phyloP scores from a whole-genome alignment of 805 yeast species.

The Candida peoriensis region DNA sequence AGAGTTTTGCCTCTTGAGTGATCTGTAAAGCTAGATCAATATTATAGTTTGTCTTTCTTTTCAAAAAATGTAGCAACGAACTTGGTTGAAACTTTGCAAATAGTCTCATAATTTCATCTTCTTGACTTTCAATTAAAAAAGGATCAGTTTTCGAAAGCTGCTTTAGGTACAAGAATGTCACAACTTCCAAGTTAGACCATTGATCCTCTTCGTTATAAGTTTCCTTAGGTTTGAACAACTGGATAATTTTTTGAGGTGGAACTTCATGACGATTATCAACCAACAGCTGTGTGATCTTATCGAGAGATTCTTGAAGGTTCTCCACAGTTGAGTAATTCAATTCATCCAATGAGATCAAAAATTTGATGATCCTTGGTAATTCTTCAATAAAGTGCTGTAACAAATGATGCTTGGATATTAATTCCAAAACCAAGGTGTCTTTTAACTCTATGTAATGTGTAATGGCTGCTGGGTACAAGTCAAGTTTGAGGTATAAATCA shows the following conservation, averaged over 20 bases:
- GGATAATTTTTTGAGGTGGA: constrained; percentile 45
- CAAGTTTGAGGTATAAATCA: constrained; percentile 48
- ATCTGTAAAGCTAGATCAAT: constrained; percentile 64
- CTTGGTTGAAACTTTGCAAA: constrained; percentile 57
- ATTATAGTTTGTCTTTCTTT: constrained; percentile 55
- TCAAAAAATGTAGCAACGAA: constrained; percentile 56
- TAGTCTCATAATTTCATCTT: constrained; percentile 60
- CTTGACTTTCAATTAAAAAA: constrained; percentile 48
- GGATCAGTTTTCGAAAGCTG: constrained; percentile 53
- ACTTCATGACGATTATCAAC: constrained; percentile 65
- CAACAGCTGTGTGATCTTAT: constrained; percentile 45
- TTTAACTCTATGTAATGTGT: constrained; percentile 52
- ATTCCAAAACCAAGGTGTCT: constrained; percentile 50
- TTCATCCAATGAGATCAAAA: constrained; percentile 36
- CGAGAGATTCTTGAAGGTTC: constrained; percentile 26
- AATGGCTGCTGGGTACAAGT: constrained; percentile 60
- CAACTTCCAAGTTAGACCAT: constrained; percentile 40
- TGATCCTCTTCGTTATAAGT: too few relatives aligned
- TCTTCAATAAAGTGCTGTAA: constrained; percentile 42
- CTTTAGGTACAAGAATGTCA: constrained; percentile 64
- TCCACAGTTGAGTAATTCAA: constrained; percentile 32
- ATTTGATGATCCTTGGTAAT: constrained; percentile 46
- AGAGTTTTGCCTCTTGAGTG: constrained; percentile 49
- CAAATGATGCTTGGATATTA: constrained; percentile 60
- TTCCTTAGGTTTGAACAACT: constrained; percentile 35